Percentiles rank a stretch among this genome's conserved stretches.
Evolutionary conservation across 2,329 filamentous ascomycete genomes (phyloP).

Genomic region (Aureobasidium leucospermi): DNA sequence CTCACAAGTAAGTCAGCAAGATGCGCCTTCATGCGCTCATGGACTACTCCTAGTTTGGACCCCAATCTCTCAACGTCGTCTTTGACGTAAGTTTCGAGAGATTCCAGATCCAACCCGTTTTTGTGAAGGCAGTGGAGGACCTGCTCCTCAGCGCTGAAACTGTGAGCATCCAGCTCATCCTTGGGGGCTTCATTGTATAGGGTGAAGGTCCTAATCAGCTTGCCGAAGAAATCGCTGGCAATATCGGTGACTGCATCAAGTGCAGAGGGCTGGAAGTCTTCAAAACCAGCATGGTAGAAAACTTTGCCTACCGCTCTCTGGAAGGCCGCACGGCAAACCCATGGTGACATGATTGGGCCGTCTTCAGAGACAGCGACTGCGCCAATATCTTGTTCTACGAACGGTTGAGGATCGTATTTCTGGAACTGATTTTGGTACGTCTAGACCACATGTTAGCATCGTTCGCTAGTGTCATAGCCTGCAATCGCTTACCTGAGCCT

Average conservation of each 20-base stretch:
- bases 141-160: constrained; percentile 77
- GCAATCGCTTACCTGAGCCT: constrained; percentile 65
- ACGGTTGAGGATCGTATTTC: constrained; percentile 87
- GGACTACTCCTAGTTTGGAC: constrained; percentile 70
- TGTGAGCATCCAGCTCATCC: constrained; percentile 38
- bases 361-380: constrained; percentile 86
- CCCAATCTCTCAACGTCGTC: constrained; percentile 88
- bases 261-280: constrained; percentile 92
- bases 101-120: constrained; percentile 73
- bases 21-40: constrained; percentile 91
- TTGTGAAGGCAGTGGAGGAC: constrained; percentile 79
- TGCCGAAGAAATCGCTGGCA: constrained; percentile 81
- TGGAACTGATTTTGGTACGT: constrained; percentile 98
- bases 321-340: constrained; percentile 73
- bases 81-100: constrained; percentile 77
- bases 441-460: constrained; percentile 37
- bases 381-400: constrained; percentile 77
- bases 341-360: constrained; percentile 77
- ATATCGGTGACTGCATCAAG: constrained; percentile 85
- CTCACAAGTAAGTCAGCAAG: constrained; percentile 73
- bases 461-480: not conserved
- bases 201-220: constrained; percentile 71
- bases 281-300: constrained; percentile 92
- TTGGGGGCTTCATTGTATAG: constrained; percentile 79
- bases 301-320: constrained; percentile 90